Percentiles rank a stretch among this genome's conserved stretches.
Evolutionary conservation across 2,329 filamentous ascomycete genomes (phyloP).

Genomic region (Calonectria fujianensis): DNA sequence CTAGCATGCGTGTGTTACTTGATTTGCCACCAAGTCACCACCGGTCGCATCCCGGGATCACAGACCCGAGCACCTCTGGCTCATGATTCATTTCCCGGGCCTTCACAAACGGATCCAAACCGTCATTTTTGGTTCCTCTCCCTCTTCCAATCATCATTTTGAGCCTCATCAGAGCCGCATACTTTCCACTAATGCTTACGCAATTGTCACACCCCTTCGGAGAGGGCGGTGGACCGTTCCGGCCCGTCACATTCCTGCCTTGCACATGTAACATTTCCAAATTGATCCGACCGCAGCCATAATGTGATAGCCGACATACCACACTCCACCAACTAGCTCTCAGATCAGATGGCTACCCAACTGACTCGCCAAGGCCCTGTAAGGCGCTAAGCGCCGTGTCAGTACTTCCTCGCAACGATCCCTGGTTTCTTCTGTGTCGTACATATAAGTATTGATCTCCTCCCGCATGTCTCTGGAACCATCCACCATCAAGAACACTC

Average conservation of each 20-base stretch:
- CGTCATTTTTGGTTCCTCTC: neutral
- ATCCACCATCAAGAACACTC: neutral
- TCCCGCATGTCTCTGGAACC: neutral
- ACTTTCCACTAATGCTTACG: neutral
- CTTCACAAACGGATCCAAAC: neutral
- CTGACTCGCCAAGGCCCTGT: neutral
- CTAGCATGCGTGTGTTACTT: neutral
- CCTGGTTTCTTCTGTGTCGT: neutral
- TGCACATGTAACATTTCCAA: neutral
- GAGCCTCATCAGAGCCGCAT: neutral
- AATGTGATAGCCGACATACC: neutral
- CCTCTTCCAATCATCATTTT: neutral
- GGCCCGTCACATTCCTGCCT: neutral
- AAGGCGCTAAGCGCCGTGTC: neutral
- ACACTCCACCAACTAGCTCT: neutral
- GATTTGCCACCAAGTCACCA: neutral
- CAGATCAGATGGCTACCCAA: neutral
- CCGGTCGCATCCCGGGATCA: neutral
- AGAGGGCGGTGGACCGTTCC: neutral
- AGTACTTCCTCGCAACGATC: neutral
- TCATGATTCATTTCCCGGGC: neutral
- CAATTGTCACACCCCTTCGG: neutral
- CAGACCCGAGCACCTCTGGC: neutral
- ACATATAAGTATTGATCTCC: neutral
- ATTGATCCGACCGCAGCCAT: neutral